Base-by-base conservation (phyloP, 495 filamentous ascomycete species). In the Aspergillus saccharolyticus region DNA sequence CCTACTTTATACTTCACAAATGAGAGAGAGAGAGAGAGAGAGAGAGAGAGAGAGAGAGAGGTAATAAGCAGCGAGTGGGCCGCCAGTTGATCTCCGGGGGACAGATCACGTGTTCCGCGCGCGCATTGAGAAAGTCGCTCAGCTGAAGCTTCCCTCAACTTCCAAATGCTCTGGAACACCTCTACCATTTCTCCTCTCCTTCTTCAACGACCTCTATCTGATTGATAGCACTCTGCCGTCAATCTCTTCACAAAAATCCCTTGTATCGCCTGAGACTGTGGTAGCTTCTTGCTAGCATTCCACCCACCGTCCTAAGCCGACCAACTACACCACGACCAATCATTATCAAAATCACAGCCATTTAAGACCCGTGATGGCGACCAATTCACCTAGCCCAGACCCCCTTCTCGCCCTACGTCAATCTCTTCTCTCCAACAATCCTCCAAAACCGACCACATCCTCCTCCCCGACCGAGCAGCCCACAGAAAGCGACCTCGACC, bases 351-450 rank as follows among this genome's bases (percentile, higher is more conserved):
- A 39, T 5, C 4, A 2, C 33, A 7, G 8, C 28, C 42, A 50
- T 16, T 14, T 21, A n/a, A 14, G 25, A 30, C 15, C 19, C 56
- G 51, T 30, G 28, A 66, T 66, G 63, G 63, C 60, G 44, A 63
- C 48, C 56, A 77, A 78, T 56, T 63, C 72, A 20, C 59, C 70
- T 12, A 70, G 79, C 22, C 74, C 78, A 47, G 91, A 96, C 65
- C 84, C 91, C 45, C 87, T 96, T 53, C 76, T 89, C 52, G 83
- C 89, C 56, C 80, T 96, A 44, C 87, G 91, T 59, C 84, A 86
- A 60, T 84, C 89, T 52, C 92, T 96, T 69, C 83, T 86, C 25
- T 76, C 82, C 48, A 77, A 81, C 59, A 78, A 66, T 65, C 77
- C 83, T 49, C 85, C 89, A 53, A 81, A 85, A 28, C 85, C 89